A percentile compares a stretch with the other conserved stretches of the same genome.
These are phyloP conservation scores for Chernovozyma sophiae-reginae DNA, from an alignment of 1,139 yeast species.

Conservation along the genomic window DNA sequence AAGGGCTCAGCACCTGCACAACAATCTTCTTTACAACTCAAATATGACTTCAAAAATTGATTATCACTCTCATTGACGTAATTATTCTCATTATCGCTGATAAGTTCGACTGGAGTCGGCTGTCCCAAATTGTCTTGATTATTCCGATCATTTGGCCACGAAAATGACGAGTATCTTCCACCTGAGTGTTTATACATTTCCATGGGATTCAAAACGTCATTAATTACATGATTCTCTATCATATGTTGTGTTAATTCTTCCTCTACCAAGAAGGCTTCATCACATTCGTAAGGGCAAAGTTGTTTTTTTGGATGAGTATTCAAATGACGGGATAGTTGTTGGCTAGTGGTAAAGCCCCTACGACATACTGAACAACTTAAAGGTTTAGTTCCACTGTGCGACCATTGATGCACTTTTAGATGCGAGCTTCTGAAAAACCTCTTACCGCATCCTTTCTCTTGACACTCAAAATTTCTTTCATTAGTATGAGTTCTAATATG, in stretches of 20 bases:
- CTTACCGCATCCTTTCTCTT: slow-evolving; percentile 10
- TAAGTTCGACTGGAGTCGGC: not conserved
- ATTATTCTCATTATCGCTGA: not conserved
- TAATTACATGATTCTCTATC: slow-evolving; percentile 4
- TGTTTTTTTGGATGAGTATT: slow-evolving; percentile 13
- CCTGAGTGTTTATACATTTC: not conserved
- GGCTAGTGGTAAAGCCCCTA: slow-evolving; percentile 13
- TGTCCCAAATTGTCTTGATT: not conserved
- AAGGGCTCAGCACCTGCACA: slow-evolving; percentile 3
- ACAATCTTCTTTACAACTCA: slow-evolving; percentile 2
- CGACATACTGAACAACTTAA: slow-evolving; percentile 12
- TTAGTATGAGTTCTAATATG: slow-evolving; percentile 14
- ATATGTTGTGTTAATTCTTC: slow-evolving; percentile 1
- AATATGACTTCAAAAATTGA: too few relatives aligned
- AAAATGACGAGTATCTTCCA: not conserved
- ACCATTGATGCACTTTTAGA: slow-evolving; percentile 11
- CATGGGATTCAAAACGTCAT: slow-evolving; percentile 2
- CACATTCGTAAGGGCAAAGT: slow-evolving; percentile 6
- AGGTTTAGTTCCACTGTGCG: slow-evolving; percentile 13
- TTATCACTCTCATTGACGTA: not conserved
- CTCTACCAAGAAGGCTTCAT: not conserved
- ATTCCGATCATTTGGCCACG: not conserved
- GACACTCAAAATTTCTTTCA: slow-evolving; percentile 15
- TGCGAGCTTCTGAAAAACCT: slow-evolving; percentile 15
- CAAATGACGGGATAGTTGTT: slow-evolving; percentile 13